Percentiles rank a stretch among this genome's conserved stretches.
Conservation (phyloP, 2,329 filamentous ascomycete genomes). For the Aureobasidium sp. region DNA sequence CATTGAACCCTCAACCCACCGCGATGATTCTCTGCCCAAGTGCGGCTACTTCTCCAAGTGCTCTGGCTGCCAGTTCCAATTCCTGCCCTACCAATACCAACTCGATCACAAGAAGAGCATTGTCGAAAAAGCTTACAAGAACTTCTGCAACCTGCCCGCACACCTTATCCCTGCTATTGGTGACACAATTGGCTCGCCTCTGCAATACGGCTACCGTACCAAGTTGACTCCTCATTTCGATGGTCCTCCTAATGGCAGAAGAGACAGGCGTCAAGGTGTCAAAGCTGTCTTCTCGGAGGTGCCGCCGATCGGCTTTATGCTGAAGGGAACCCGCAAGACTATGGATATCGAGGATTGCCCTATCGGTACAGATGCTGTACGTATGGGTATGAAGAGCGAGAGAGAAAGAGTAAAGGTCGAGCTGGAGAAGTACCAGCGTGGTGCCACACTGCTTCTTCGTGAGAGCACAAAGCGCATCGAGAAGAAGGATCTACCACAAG, state of each 20-base stretch:
- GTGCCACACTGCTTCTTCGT: constrained; percentile 80
- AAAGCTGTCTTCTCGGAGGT: constrained; percentile 52
- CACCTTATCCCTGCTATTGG: constrained; percentile 66
- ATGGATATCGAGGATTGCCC: constrained; percentile 97
- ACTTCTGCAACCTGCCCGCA: constrained; percentile 77
- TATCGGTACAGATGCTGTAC: constrained; percentile 80
- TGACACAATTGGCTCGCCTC: constrained; percentile 81
- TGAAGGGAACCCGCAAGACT: constrained; percentile 69
- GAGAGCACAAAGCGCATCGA: constrained; percentile 68
- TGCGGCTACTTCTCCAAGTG: constrained; percentile 86
- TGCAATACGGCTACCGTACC: constrained; percentile 90
- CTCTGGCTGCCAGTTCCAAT: constrained; percentile 94
- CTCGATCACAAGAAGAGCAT: constrained; percentile 75
- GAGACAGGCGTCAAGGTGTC: constrained; percentile 42
- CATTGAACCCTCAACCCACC: constrained; percentile 60
- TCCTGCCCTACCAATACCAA: constrained; percentile 84
- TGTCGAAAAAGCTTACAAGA: constrained; percentile 82
- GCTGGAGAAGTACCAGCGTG: constrained; percentile 63
- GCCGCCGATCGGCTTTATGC: constrained; percentile 83
- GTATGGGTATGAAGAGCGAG: constrained; percentile 70
- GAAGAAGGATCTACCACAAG: constrained; percentile 31
- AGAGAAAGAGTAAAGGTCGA: constrained; percentile 65
- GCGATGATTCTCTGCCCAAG: constrained; percentile 66
- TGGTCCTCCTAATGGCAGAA: constrained; percentile 51
- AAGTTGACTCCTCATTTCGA: constrained; percentile 97